Percentiles rank a stretch among this genome's conserved stretches.
Conservation (phyloP, 495 filamentous ascomycete species). For the Aspergillus bridgeri region DNA sequence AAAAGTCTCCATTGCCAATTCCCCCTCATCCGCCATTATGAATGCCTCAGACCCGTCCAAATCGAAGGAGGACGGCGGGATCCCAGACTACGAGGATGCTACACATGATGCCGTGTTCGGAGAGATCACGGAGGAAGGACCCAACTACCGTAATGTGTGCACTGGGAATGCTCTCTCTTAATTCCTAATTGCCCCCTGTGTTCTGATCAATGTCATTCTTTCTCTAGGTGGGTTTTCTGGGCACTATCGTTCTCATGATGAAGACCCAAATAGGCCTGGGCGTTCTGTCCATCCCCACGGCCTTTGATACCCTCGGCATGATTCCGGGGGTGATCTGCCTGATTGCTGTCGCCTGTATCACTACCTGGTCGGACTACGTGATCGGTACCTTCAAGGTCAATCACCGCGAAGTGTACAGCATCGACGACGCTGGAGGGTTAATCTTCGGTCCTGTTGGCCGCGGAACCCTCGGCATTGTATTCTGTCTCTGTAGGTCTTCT, state of each 20-base stretch:
- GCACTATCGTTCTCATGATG: constrained; percentile 39
- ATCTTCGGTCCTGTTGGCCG: constrained; percentile 61
- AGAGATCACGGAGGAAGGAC: constrained; percentile 13
- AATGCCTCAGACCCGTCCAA: background rate
- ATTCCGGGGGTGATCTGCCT: constrained; percentile 51
- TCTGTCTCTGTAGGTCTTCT: constrained; percentile 35
- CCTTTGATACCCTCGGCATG: constrained; percentile 60
- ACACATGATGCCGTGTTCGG: constrained; percentile 16
- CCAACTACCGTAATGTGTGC: constrained; percentile 20
- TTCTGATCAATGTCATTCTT: constrained; percentile 7
- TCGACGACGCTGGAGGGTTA: constrained; percentile 64
- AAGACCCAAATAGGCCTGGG: constrained; percentile 57
- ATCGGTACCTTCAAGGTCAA: constrained; percentile 67
- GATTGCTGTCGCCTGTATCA: constrained; percentile 53
- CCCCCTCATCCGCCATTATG: background rate
- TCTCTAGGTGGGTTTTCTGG: constrained; percentile 32
- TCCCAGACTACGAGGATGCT: background rate
- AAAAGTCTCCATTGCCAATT: background rate
- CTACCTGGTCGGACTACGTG: constrained; percentile 71
- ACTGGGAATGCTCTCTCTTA: background rate
- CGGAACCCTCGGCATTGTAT: constrained; percentile 56
- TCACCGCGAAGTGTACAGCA: constrained; percentile 62
- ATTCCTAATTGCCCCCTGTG: background rate
- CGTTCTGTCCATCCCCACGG: constrained; percentile 56
- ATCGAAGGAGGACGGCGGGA: background rate